Evolutionary conservation across 352 stramenopile species (phyloP), one percentile per base, ranked within the genome.

Genomic region (Globisporangium spiculum): DNA sequence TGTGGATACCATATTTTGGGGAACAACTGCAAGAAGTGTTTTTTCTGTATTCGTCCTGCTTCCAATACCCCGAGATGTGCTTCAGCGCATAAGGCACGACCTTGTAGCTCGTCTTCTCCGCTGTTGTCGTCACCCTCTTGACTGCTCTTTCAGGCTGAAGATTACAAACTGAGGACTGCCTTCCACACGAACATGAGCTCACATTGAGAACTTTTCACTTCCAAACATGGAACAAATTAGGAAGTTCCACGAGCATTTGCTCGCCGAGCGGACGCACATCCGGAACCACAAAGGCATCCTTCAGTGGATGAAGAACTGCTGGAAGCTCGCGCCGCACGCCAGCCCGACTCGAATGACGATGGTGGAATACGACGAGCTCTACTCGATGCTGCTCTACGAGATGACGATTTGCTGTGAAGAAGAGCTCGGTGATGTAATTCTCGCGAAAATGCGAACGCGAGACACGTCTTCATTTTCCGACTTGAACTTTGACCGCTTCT

Each of bases 331-430:
- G 20, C 60, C 60, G 14, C 75, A 67, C 41, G 48, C 59, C 20
- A 65, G 72, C 34, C 18, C 61, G 0, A 41, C 65, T 1, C 16
- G 46, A 20, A 78, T 86, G 68, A 72, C 69, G 0, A 66, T 65
- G 10, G 66, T 75, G 2, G 81, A 88, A 60, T 88, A 80, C 65
- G 63, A 84, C 24, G 70, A 72, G 41, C 72, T 82, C 62, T 88
- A 86, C 73, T 81, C 76, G 3, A 81, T 74, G 8, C 41, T 90
- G 46, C 63, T 90, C n/a, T 84, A 80, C 32, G 76, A 86, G 52
- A 84, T 86, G 81, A 86, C 78, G 10, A 77, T 88, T 44, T 90
- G 76, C 73, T 88, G 77, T 77, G 81, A 88, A 20, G 74, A 89
- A 38, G 79, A 88, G 53, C 74, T 81, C 4, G 80, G 77, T 46